Evolutionary conservation across 805 yeast species (phyloP).

Genomic region (Candida fluviatilis): DNA sequence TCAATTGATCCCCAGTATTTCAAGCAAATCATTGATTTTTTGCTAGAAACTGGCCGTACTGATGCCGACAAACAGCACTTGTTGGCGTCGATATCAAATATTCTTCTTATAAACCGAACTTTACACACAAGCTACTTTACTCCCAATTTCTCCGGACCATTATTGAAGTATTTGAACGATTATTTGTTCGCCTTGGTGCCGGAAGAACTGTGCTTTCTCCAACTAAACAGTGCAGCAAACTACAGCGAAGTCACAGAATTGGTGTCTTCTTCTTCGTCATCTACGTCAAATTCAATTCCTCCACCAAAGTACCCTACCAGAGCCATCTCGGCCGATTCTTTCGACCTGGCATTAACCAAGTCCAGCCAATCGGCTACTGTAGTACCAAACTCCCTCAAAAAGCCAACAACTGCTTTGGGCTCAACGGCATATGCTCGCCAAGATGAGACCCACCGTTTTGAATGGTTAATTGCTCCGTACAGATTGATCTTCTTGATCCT

Average conservation of each 20-base stretch:
- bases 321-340: not conserved
- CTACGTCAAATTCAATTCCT: too few relatives aligned
- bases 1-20: constrained; percentile 43
- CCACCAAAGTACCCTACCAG: not conserved
- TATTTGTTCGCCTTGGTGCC: constrained; percentile 7
- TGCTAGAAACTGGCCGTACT: constrained; percentile 1
- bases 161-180: constrained; percentile 8
- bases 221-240: too few relatives aligned
- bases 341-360: not conserved
- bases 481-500: constrained; percentile 22
- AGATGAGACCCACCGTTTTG: not conserved
- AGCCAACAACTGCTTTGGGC: too few relatives aligned
- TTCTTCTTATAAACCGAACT: constrained; percentile 19
- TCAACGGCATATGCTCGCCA: too few relatives aligned
- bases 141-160: constrained; percentile 12
- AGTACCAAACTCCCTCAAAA: too few relatives aligned
- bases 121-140: constrained; percentile 17
- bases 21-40: constrained; percentile 58
- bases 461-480: constrained; percentile 17
- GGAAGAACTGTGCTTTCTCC: not conserved
- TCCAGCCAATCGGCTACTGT: too few relatives aligned
- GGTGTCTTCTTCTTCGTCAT: too few relatives aligned
- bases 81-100: constrained; percentile 22
- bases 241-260: too few relatives aligned
- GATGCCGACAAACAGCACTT: constrained; percentile 6